Base-by-base conservation (phyloP, 2,329 filamentous ascomycete genomes). In the Cladosporium velox region DNA sequence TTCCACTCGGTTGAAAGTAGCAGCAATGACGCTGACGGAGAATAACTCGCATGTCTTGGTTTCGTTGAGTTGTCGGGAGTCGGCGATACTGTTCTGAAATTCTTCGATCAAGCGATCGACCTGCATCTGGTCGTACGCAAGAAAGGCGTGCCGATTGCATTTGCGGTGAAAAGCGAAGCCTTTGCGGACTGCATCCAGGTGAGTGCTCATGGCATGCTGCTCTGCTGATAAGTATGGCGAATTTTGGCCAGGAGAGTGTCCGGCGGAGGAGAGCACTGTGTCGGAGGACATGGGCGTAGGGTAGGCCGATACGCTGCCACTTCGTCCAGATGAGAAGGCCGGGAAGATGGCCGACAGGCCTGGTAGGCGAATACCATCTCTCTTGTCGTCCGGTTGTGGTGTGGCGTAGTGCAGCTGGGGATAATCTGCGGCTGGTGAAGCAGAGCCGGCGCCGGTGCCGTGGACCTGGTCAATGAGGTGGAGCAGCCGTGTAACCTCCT, bases 161-260 rank as follows among this genome's bases (percentile, higher is more conserved):
- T 47, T 32, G 14, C 51, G 60, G 49, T 64, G 60, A 51, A 64
- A 64, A 6, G 60, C 60, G 18, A 55, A 64, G 24, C 60, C 60
- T 4, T 47, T 51, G 4, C 51, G 51, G 12, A 64, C 26, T n/a
- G 51, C 60, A 15, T 64, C 34, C 34, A 64, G n/a, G 32, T 64
- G 28, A 18, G 34, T 55, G 24, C 35, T 57, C 21, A 64, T 26
- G n/a, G 60, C 60, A 26, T 64, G 34, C 26, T 34, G 24, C 14
- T 64, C 49, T 32, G 60, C 32, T 18, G 59, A 61, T 15, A 47
- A 30, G 44, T 61, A 61, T 14, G 59, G n/a, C 28, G 59, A 61
- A 3, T 26, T 32, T 10, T 52, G 35, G 21, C 26, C 12, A 18
- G 60, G 49, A 8, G 60, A 24, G 3, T 34, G 44, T 3, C 52